Percentiles rank a stretch among this genome's conserved stretches.
Conservation (phyloP, 1,284 basidiomycete species). For the Naganishia cerealis region DNA sequence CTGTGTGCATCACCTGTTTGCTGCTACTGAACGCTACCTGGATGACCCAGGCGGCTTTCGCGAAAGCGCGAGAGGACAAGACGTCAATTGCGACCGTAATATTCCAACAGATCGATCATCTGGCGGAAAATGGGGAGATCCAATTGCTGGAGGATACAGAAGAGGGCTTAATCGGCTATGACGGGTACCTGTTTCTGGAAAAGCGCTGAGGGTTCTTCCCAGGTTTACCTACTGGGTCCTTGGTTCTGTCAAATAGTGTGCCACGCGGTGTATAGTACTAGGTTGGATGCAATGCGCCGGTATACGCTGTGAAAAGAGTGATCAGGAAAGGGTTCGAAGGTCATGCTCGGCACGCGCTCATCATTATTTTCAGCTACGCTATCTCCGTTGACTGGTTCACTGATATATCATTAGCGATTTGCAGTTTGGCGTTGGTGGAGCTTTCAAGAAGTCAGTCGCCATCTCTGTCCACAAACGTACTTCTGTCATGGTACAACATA, state of each 20-base stretch:
- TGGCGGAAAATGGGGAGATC: neutral
- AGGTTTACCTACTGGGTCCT: neutral
- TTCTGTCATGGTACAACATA: too few species aligned
- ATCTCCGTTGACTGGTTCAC: too few species aligned
- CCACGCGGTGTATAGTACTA: neutral
- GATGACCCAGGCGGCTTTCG: constrained; percentile 4
- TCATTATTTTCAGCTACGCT: too few species aligned
- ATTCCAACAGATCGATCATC: constrained; percentile 10
- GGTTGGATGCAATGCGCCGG: neutral
- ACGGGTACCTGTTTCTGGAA: neutral
- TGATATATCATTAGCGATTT: too few species aligned
- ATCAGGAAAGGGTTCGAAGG: too few species aligned
- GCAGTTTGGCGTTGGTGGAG: too few species aligned
- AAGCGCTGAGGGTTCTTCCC: neutral
- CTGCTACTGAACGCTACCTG: constrained; percentile 13
- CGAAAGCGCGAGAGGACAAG: neutral
- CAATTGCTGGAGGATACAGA: constrained; percentile 1
- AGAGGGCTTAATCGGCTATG: neutral
- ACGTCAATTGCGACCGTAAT: neutral
- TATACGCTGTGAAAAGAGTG: too few species aligned
- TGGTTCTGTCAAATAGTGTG: neutral
- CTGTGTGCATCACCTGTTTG: constrained; percentile 2
- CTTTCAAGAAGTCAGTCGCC: too few species aligned
- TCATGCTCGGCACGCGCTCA: too few species aligned
- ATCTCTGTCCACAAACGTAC: too few species aligned